Evolutionary conservation across 352 stramenopile species (phyloP), one percentile per base, ranked within the genome.

Genomic region (Phytopythium sindhum): DNA sequence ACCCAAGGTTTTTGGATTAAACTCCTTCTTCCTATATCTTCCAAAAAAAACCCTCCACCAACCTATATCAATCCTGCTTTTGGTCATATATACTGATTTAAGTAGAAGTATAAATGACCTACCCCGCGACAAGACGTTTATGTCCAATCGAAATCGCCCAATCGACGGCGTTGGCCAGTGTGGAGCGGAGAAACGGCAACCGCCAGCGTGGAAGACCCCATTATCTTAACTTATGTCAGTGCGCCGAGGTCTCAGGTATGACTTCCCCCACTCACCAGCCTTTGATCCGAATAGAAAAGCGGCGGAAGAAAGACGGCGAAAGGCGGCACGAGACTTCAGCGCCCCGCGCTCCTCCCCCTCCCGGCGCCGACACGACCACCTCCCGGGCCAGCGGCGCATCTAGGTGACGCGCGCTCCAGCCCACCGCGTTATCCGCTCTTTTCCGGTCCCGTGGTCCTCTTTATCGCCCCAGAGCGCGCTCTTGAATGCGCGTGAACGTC

Each of bases 261-360:
- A 15, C 39, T n/a, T 11, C 5, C 26, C 26, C n/a, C 45, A 53
- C 26, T 39, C 48, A 15, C 42, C 42, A 50, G 33, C 17, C 41
- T 24, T 53, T 8, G 47, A 53, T 35, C 47, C 47, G 48, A 55
- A 55, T 35, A 55, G 48, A 55, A 35, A 55, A 55, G 48, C 48
- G 26, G 11, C 47, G 48, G 44, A 51, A 51, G 44, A 51, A 55
- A 31, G 42, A 50, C 15, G 45, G 45, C 28, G 15, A 11, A 17
- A 17, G 26, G 47, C 47, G n/a, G 8, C 21, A 8, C 33, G 10
- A 39, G 33, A 39, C 33, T 5, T 1, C n/a, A 1, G n/a, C n/a
- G 44, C 44, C n/a, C 19, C 33, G 33, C 39, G 39, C n/a, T n/a
- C 24, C 23, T 24, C 42, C 45, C 45, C 10, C 45, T 4, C n/a